Conservation (phyloP, 1,284 basidiomycete genomes). For the Moesziomyces sp. region DNA sequence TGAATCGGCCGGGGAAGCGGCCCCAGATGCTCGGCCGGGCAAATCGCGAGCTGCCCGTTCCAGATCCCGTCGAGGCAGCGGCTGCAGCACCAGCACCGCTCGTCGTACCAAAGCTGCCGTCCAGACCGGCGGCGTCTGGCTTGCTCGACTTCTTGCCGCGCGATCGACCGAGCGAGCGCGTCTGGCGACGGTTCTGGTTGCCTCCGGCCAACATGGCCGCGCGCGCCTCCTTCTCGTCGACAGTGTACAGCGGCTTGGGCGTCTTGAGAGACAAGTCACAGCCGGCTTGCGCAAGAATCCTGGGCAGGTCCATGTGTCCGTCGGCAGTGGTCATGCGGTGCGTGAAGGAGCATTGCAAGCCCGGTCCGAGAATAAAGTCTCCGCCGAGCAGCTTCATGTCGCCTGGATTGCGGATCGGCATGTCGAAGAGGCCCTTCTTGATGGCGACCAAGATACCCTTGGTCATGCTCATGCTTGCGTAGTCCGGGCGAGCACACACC, state of each 20-base stretch:
- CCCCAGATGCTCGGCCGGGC: conserved; percentile 33
- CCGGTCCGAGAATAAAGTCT: conserved; percentile 85
- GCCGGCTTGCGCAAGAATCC: conserved; percentile 59
- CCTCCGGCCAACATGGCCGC: conserved; percentile 43
- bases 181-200: conserved; percentile 31
- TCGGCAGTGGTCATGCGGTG: conserved; percentile 57
- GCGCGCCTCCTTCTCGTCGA: conserved; percentile 36
- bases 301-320: conserved; percentile 59
- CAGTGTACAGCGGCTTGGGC: conserved; percentile 31
- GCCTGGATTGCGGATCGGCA: conserved; percentile 82
- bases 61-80: conserved; percentile 3
- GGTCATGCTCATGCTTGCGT: conserved; percentile 75
- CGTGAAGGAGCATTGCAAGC: conserved; percentile 47
- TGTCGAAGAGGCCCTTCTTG: conserved; percentile 70
- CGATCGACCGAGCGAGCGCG: conserved; percentile 37
- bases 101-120: conserved; percentile 21
- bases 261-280: conserved; percentile 58
- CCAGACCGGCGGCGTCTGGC: conserved; percentile 10
- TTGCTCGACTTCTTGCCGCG: conserved; percentile 23
- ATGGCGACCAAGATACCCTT: conserved; percentile 78
- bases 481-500: conserved; percentile 73
- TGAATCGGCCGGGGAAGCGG: conserved; percentile 38
- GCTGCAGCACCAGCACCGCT: conserved; percentile 3
- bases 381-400: conserved; percentile 83
- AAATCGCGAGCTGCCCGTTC: conserved; percentile 18